phyloP scores from a whole-genome alignment of 352 stramenopile genomes.

The Phytophthora rubi region DNA sequence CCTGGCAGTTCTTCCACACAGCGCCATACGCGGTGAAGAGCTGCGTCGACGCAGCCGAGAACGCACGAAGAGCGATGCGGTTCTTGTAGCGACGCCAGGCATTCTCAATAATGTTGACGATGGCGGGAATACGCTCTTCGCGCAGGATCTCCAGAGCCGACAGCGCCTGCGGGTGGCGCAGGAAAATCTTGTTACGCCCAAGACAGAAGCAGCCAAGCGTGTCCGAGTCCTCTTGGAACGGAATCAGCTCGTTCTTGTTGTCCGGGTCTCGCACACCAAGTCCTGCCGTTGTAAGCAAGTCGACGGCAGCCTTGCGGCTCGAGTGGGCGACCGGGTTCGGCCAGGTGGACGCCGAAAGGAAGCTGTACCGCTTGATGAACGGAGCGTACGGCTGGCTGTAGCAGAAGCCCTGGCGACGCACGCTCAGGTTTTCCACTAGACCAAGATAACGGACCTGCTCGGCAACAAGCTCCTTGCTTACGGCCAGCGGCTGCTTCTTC shows the following conservation, averaged over 20 bases:
- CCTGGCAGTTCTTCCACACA: conserved; percentile 69
- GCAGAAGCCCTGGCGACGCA: conserved; percentile 85
- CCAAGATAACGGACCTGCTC: conserved; percentile 86
- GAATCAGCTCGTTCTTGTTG: conserved; percentile 52
- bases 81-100: conserved; percentile 87
- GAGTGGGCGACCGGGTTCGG: conserved; percentile 68
- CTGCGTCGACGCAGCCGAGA: conserved; percentile 62
- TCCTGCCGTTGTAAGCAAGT: conserved; percentile 69
- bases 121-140: conserved; percentile 75
- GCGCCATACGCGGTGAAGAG: conserved; percentile 57
- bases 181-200: conserved; percentile 90
- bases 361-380: conserved; percentile 89
- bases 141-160: conserved; percentile 87
- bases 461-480: conserved; percentile 70
- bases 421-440: conserved; percentile 83
- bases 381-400: conserved; percentile 82
- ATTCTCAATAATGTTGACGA: conserved; percentile 88
- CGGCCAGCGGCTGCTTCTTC: conserved; percentile 75
- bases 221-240: conserved; percentile 79
- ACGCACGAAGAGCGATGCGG: conserved; percentile 62
- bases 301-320: conserved; percentile 72
- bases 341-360: conserved; percentile 83
- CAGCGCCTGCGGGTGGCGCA: conserved; percentile 88
- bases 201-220: conserved; percentile 83
- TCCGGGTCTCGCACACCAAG: conserved; percentile 67